Evolutionary conservation across 371 early-diverging fungal species (phyloP), one percentile per base, ranked within the genome.

Genomic region (Apophysomyces variabilis): DNA sequence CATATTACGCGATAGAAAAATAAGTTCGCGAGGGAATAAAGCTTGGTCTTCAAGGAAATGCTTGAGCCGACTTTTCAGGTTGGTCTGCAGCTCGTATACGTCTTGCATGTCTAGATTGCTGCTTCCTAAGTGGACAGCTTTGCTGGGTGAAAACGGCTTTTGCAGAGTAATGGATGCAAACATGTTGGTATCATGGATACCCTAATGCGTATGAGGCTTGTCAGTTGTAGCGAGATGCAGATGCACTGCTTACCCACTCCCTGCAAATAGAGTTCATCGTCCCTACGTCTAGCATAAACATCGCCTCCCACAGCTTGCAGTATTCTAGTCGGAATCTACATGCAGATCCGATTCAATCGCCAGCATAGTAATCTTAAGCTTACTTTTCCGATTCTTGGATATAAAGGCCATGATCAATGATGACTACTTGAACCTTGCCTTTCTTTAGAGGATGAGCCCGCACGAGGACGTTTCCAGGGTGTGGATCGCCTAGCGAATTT

Each of bases 381-480:
- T 75, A 78, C 68, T 68, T 68, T 57, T 85, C 87, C 5, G 86
- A 84, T 67, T 90, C 90, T 64, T 89, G 86, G 39, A 95, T 88
- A 66, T 95, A 97, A 14, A 97, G 85, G 1, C 97, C 97, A 75
- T 97, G 97, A 65, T 97, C 96, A 58, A 97, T 84, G n/a, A 96
- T 75, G 0, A 96, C 79, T 37, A 88, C 79, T 37, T 83, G 83
- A 1, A 74, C 79, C 57, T 77, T 74, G 7, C 67, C 77, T 32
- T 78, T 76, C 7, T 86, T 70, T 0, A 62, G 62, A 0, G 96
- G 95, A 61, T 91, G 82, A 44, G 75, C 74, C n/a, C 96, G 84
- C 1, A 96, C 85, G 0, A 96, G 76, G 18, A 96, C 83, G 75
- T 96, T 97, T 6, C 96, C 96, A 1, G 93, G 93, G 66, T 95